Base-by-base conservation (phyloP, 129 eudicot species). In the Pittosporum tobira region DNA sequence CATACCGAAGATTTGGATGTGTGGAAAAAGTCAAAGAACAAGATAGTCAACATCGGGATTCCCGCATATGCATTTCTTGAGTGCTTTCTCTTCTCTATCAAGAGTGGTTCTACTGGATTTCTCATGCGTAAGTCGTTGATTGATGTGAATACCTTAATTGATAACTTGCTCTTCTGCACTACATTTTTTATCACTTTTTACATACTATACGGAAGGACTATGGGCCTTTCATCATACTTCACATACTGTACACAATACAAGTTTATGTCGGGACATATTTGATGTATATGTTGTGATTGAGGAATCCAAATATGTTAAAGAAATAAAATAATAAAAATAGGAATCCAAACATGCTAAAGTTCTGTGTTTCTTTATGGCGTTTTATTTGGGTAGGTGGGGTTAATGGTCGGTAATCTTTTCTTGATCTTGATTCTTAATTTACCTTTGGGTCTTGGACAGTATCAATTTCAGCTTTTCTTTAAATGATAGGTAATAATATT, bases 21-120 rank as follows among this genome's bases (percentile, higher is more conserved):
- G 44, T 69, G 73, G 73, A 69, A 69, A 52, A 46, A 69, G 34
- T 69, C 73, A 40, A 60, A 60, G 28, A 69, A 69, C 55, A 69
- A 60, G 31, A 69, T 69, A 57, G 46, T 69, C 27, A 60, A 60
- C 5, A 60, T 69, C 6, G 73, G 73, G 40, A 26, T 69, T 55
- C 73, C 73, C 24, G 73, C 73, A 37, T 69, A 69, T 50, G 73
- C 67, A 22, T 49, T 50, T 49, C 36, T 69, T 12, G 67, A 69
- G 12, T 60, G 73, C 67, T 59, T 69, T 52, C 73, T 69, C 49
- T 24, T 28, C 47, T 69, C 73, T 43, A 59, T 69, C 31, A 69
- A 60, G 54, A 61, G 28, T 8, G 73, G 51, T 31, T 69, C 66
- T 8, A 12, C 52, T 50, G 73, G 73, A 2, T 69, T 69, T 60